Evolutionary conservation across 2,329 filamentous ascomycete species (phyloP).

Genomic region (Pestalotiopsis sp.): DNA sequence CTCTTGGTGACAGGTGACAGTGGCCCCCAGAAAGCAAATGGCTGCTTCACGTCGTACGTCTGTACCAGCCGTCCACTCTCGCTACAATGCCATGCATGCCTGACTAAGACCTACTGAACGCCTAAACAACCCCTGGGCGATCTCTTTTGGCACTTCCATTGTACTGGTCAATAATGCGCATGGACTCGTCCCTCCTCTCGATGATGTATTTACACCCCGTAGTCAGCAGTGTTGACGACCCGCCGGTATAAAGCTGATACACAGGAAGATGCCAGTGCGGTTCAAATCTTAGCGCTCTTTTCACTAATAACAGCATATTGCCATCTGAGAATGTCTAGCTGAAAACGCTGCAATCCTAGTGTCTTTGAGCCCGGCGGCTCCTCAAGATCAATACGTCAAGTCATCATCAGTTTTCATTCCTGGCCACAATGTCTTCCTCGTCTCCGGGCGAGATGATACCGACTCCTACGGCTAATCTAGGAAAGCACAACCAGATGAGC

Average conservation of each 20-base stretch:
- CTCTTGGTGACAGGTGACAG: background rate
- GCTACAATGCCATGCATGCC: background rate
- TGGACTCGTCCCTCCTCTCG: background rate
- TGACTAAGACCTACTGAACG: background rate
- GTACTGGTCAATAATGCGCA: background rate
- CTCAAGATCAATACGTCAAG: no score
- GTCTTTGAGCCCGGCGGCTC: no score
- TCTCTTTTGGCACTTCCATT: background rate
- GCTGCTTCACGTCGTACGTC: background rate
- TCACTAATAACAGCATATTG: no score
- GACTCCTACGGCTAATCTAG: background rate
- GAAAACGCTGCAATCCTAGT: no score
- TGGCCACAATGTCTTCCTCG: background rate
- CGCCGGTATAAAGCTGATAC: no score
- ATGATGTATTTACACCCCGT: no score
- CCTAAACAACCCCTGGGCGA: background rate
- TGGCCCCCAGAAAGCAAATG: background rate
- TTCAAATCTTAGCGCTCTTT: no score
- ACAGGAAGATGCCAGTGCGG: no score
- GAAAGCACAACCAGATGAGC: constrained; percentile 7
- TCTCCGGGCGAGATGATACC: background rate
- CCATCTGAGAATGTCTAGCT: no score
- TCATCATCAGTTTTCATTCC: background rate
- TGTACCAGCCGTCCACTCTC: background rate
- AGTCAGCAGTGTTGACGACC: no score